phyloP scores from a whole-genome alignment of 2,329 filamentous ascomycete species.

The Didymella exigua region DNA sequence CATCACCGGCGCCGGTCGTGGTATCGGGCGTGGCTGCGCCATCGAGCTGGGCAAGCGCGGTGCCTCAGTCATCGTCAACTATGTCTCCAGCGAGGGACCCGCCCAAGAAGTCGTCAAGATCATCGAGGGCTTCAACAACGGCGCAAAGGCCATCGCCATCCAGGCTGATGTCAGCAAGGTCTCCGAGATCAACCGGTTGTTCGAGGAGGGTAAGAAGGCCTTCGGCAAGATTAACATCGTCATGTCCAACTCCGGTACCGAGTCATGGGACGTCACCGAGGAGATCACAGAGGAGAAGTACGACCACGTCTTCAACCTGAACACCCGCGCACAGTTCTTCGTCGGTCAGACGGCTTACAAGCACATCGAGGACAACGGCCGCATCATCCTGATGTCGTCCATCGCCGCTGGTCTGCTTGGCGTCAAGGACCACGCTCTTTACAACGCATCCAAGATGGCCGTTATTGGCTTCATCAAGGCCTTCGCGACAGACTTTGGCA shows the following conservation, averaged over 20 bases:
- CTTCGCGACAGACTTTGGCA: conserved; percentile 73
- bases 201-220: conserved; percentile 51
- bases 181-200: conserved; percentile 64
- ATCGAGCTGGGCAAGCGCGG: conserved; percentile 70
- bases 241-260: conserved; percentile 64
- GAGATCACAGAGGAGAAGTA: conserved; percentile 73
- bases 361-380: conserved; percentile 70
- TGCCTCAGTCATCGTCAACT: conserved; percentile 69
- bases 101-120: conserved; percentile 56
- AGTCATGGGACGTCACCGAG: conserved; percentile 70
- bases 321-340: conserved; percentile 75
- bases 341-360: conserved; percentile 77
- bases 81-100: conserved; percentile 60
- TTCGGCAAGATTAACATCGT: conserved; percentile 55
- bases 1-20: conserved; percentile 67
- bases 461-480: conserved; percentile 74
- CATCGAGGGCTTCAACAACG: conserved; percentile 54
- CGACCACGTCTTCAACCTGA: conserved; percentile 72
- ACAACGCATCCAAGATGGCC: conserved; percentile 74
- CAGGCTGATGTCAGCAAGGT: conserved; percentile 63
- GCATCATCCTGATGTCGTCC: conserved; percentile 75
- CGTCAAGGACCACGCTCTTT: conserved; percentile 73
- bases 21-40: conserved; percentile 70
- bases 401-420: conserved; percentile 71
- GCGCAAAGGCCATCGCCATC: conserved; percentile 61